Conservation (phyloP, 2,329 filamentous ascomycete species). For the Hirsutella minnesotensis region DNA sequence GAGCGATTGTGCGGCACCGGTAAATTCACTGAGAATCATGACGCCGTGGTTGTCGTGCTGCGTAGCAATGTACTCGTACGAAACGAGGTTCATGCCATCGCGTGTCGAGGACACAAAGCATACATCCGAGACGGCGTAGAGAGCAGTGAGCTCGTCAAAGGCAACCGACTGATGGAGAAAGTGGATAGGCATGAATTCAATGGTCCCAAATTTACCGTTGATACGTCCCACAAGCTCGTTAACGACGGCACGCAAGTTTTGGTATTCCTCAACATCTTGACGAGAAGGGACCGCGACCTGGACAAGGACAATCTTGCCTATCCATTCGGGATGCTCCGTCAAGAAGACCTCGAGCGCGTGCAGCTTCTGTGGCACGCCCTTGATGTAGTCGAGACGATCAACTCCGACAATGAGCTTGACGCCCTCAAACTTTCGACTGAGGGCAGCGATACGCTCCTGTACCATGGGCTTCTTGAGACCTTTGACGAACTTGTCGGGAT, state of each 20-base stretch:
- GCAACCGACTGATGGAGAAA: conserved; percentile 94
- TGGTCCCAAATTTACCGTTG: conserved; percentile 92
- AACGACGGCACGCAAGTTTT: conserved; percentile 87
- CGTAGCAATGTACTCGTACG: conserved; percentile 94
- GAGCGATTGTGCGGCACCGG: conserved; percentile 85
- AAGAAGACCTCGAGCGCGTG: conserved; percentile 95
- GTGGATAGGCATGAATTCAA: conserved; percentile 98
- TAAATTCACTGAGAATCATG: conserved; percentile 93
- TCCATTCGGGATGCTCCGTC: conserved; percentile 94
- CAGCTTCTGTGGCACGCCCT: conserved; percentile 93
- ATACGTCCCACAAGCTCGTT: conserved; percentile 96
- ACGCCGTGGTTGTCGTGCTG: conserved; percentile 84
- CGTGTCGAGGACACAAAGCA: conserved; percentile 91
- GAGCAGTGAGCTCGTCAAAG: conserved; percentile 87
- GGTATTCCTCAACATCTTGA: conserved; percentile 95
- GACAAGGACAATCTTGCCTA: conserved; percentile 90
- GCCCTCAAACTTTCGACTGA: conserved; percentile 86
- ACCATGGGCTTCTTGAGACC: conserved; percentile 77
- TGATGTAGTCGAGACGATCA: conserved; percentile 96
- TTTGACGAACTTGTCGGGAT: conserved; percentile 91
- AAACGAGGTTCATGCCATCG: conserved; percentile 97
- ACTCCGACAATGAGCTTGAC: conserved; percentile 96
- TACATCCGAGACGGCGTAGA: conserved; percentile 86
- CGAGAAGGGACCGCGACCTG: conserved; percentile 92
- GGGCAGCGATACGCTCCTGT: conserved; percentile 71